Conservation (phyloP, 441 rosid species). For the Pelargonium australe region DNA sequence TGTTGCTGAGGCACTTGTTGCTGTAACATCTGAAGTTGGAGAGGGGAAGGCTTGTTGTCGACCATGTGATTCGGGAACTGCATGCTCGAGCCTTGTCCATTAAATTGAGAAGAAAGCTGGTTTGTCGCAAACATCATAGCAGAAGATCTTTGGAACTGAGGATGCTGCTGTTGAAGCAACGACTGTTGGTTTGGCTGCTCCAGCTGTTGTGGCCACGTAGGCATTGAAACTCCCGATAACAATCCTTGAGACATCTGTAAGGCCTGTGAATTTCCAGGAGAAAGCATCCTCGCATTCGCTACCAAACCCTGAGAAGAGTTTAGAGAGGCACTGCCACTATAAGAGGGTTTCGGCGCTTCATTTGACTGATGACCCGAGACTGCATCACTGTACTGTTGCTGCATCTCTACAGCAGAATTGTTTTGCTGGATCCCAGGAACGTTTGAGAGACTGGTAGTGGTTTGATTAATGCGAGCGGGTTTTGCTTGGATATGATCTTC, state of each 20-base stretch:
- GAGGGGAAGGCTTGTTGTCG: constrained; percentile 35
- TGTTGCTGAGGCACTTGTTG: constrained; percentile 48
- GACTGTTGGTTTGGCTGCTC: constrained; percentile 52
- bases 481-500: constrained; percentile 55
- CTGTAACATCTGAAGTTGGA: constrained; percentile 67
- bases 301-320: constrained; percentile 45
- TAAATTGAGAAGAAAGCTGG: constrained; percentile 50
- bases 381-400: constrained; percentile 39
- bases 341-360: constrained; percentile 50
- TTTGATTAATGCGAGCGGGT: constrained; percentile 42
- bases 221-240: constrained; percentile 37
- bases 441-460: constrained; percentile 47
- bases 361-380: constrained; percentile 7
- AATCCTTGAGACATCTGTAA: constrained; percentile 74
- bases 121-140: constrained; percentile 54
- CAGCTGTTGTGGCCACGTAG: constrained; percentile 54
- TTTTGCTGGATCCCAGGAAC: constrained; percentile 40
- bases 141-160: constrained; percentile 63
- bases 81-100: constrained; percentile 53
- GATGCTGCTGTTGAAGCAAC: constrained; percentile 62
- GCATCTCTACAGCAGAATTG: constrained; percentile 49
- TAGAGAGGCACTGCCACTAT: constrained; percentile 40
- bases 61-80: constrained; percentile 71
- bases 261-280: constrained; percentile 67
- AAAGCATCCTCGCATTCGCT: constrained; percentile 59